Evolutionary conservation across 495 filamentous ascomycete species (phyloP).

Genomic region (Xylaria scruposa): DNA sequence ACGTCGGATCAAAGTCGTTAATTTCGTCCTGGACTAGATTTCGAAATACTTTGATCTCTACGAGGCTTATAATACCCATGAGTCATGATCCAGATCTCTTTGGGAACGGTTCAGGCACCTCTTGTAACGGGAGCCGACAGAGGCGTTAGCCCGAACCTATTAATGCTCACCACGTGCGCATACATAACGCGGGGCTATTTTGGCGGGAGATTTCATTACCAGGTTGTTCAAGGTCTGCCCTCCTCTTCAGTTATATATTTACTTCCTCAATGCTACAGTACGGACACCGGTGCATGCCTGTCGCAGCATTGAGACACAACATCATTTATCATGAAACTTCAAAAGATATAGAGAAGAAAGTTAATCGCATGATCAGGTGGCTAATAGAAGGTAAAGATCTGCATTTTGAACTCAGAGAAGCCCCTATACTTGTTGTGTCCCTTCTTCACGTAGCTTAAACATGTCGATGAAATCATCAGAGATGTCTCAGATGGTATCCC

Average conservation of each 20-base stretch:
- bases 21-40: not conserved
- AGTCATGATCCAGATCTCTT: not conserved
- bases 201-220: not conserved
- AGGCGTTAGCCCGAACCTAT: conserved; percentile 4
- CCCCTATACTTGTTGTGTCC: not conserved
- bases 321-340: not conserved
- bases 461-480: not conserved
- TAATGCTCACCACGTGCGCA: not conserved
- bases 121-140: not conserved
- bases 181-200: conserved; percentile 7
- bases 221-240: not conserved
- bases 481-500: not conserved
- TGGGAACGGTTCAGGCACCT: not conserved
- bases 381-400: not conserved
- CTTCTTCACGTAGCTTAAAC: not conserved
- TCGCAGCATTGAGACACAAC: not conserved
- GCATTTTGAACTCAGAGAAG: not conserved
- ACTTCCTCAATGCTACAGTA: not conserved
- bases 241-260: not conserved
- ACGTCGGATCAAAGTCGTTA: not conserved
- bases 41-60: not conserved
- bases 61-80: not conserved
- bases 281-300: not conserved
- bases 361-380: not conserved
- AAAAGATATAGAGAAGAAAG: not conserved